Conservation (phyloP, 2,329 filamentous ascomycete species). For the Phoma sp. region DNA sequence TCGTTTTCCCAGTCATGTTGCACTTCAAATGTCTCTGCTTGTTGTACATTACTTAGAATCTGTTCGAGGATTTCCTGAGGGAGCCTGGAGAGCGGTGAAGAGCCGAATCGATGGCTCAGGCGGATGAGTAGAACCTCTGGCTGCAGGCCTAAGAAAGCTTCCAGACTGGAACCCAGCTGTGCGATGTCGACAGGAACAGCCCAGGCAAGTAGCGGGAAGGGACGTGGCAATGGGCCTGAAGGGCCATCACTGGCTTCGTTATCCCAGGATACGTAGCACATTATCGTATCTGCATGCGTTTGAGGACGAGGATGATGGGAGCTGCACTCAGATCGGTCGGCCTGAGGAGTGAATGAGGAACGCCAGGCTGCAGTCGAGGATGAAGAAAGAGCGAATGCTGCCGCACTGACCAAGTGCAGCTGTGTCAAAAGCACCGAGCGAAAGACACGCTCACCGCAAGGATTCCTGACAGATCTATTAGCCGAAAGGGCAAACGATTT, state of each 20-base stretch:
- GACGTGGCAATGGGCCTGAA: neutral
- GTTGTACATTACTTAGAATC: too few species aligned
- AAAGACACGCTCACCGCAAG: neutral
- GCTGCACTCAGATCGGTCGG: too few species aligned
- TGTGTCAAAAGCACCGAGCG: neutral
- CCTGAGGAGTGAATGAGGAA: too few species aligned
- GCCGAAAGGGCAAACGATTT: too few species aligned
- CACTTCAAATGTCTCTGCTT: too few species aligned
- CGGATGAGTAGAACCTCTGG: neutral
- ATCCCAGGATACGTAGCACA: conserved; percentile 13
- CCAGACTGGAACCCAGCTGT: conserved; percentile 16
- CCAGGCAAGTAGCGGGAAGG: conserved; percentile 1
- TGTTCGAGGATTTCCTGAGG: conserved; percentile 19
- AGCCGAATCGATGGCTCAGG: conserved; percentile 15
- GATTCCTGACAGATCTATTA: too few species aligned
- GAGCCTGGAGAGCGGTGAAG: conserved; percentile 1
- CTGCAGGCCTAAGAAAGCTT: neutral
- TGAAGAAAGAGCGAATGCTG: neutral
- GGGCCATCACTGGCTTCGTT: neutral
- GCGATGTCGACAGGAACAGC: conserved; percentile 9
- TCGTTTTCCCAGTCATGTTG: neutral
- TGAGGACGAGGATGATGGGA: too few species aligned
- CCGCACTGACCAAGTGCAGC: neutral
- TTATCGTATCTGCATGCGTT: too few species aligned
- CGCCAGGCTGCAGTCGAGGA: neutral